phyloP scores from a whole-genome alignment of 768 basidiomycete genomes.

The Auricularia auricula-judae region DNA sequence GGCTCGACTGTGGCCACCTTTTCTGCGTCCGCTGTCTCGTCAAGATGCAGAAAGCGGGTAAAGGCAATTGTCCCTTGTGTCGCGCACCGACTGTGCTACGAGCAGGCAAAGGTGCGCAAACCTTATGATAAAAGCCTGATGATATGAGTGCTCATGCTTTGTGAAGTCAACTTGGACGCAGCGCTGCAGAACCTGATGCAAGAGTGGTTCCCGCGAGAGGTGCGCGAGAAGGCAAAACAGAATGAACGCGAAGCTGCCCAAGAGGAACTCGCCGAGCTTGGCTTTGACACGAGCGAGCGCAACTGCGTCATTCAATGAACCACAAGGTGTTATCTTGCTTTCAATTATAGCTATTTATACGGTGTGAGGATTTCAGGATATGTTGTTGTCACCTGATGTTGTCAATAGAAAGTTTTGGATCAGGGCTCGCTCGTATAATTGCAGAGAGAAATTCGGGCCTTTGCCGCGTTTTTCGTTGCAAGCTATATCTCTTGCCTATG shows the following conservation, averaged over 20 bases:
- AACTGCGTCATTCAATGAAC: background rate
- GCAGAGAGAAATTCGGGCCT: too few relatives aligned
- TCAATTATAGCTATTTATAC: background rate
- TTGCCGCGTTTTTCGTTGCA: too few relatives aligned
- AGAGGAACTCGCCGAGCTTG: conserved; percentile 59
- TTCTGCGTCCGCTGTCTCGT: conserved; percentile 48
- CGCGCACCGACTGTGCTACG: conserved; percentile 62
- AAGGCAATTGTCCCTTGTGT: conserved; percentile 76
- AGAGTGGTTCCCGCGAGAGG: conserved; percentile 85
- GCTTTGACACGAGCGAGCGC: conserved; percentile 23
- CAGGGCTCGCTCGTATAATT: too few relatives aligned
- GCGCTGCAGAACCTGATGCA: conserved; percentile 77
- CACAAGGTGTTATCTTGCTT: too few relatives aligned
- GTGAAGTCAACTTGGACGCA: conserved; percentile 65
- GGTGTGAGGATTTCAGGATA: too few relatives aligned
- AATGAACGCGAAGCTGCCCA: conserved; percentile 65
- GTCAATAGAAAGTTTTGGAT: too few relatives aligned
- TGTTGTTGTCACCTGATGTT: too few relatives aligned
- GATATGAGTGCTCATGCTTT: background rate
- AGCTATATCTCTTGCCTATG: too few relatives aligned
- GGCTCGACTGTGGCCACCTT: conserved; percentile 65
- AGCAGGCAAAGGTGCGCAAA: conserved; percentile 61
- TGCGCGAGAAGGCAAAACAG: conserved; percentile 57
- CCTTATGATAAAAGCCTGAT: background rate
- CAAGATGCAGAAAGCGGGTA: conserved; percentile 80